Base-by-base conservation (phyloP, 225 moss, liverwort and hornwort species). In the Neckera pumila region DNA sequence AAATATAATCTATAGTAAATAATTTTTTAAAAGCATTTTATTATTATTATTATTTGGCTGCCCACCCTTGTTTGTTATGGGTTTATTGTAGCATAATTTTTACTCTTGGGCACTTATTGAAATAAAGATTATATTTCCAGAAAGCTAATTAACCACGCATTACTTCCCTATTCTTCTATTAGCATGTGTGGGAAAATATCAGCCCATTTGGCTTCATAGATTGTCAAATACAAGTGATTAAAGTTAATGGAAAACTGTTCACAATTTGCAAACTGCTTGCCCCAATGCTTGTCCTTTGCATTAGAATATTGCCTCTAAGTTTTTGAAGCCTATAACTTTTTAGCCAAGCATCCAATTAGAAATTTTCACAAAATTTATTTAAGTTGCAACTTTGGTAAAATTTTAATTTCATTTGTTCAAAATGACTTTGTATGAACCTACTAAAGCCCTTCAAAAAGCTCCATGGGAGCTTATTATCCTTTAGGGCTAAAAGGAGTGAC, bases 211-310 rank as follows among this genome's bases (percentile, higher is more conserved):
- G 11, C 19, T 36, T 36, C 6, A 66, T 36, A 17, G 10, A 34
- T 64, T 65, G 34, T 34, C 18, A 65, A 1, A 65, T 65, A 18
- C 1, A 20, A 36, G 20, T 36, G 36, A 36, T 36, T 2, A 36
- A 66, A 20, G 17, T 66, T 20, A 36, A 22, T n/a, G 12, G 7
- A 20, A n/a, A 67, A 23, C 23, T 34, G 21, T 69, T 38, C 38
- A 38, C 4, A 67, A 4, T 8, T 38, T 38, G 8, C 14, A 7
- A 21, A 38, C 5, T 40, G 16, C 23, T 23, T 38, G 69, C 13
- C 14, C 1, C 2, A 25, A 0, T 23, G 0, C 13, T 38, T 23
- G 23, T 3, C 4, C 0, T 13, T 4, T 38, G 14, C 14, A 69
- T 25, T 38, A 38, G 1, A 1, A 38, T 0, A 2, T 25, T 14